A percentile compares a stretch with the other conserved stretches of the same genome.
These are phyloP conservation scores for Incumbomyces lentus DNA, from an alignment of 2,329 filamentous ascomycete genomes.

Conservation along the genomic window DNA sequence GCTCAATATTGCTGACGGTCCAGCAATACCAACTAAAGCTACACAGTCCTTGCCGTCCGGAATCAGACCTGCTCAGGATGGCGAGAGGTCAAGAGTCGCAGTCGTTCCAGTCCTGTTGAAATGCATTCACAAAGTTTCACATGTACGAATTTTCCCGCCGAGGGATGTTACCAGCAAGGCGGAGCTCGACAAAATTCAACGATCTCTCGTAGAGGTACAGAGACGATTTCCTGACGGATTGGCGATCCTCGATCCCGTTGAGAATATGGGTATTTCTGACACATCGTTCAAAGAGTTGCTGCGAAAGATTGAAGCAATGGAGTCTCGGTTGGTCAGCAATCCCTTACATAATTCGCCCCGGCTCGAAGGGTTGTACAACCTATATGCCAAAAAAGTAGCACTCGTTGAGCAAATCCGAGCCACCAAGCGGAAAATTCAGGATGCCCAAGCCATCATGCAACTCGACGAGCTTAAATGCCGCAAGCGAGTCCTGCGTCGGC, in stretches of 20 bases:
- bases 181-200: conserved; percentile 59
- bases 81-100: conserved; percentile 62
- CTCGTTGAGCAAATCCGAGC: conserved; percentile 71
- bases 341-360: conserved; percentile 84
- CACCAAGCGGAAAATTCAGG: conserved; percentile 75
- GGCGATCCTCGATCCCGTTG: conserved; percentile 79
- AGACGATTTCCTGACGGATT: conserved; percentile 87
- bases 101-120: conserved; percentile 77
- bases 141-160: conserved; percentile 73
- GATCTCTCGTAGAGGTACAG: conserved; percentile 65
- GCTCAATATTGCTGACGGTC: conserved; percentile 49
- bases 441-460: conserved; percentile 79
- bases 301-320: conserved; percentile 88
- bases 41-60: conserved; percentile 56
- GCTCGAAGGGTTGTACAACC: conserved; percentile 72
- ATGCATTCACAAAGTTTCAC: conserved; percentile 73
- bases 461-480: conserved; percentile 92
- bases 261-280: conserved; percentile 91
- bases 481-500: conserved; percentile 84
- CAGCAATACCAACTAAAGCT: conserved; percentile 46
- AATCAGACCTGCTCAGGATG: conserved; percentile 49
- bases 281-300: conserved; percentile 88
- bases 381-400: conserved; percentile 72
- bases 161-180: conserved; percentile 59
- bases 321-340: conserved; percentile 78